These are phyloP conservation scores for Mortierella sp. DNA, from an alignment of 371 early-diverging fungal species.

Conservation along the genomic window DNA sequence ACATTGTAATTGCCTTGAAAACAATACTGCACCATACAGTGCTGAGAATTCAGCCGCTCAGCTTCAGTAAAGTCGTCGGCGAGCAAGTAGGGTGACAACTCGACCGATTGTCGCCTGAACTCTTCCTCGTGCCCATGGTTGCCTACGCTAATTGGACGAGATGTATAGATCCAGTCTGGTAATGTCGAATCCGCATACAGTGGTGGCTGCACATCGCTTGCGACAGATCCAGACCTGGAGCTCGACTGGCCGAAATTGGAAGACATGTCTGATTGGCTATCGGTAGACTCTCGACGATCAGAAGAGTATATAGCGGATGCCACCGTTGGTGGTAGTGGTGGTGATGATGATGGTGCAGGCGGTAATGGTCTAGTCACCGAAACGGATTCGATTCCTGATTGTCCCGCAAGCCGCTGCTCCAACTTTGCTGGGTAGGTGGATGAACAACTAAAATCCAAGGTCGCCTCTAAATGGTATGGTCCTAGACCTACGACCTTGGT, in stretches of 20 bases:
- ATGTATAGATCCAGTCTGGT: conserved; percentile 18
- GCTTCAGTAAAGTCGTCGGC: conserved; percentile 57
- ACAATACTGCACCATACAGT: conserved; percentile 28
- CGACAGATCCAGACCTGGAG: conserved; percentile 1
- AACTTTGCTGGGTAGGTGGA: neutral
- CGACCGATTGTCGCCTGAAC: conserved; percentile 54
- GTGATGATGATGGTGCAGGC: neutral
- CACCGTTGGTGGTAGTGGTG: neutral
- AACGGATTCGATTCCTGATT: neutral
- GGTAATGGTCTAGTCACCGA: neutral
- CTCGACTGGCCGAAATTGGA: conserved; percentile 1
- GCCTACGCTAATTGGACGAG: conserved; percentile 1
- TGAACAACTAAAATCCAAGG: neutral
- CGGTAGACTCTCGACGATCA: neutral
- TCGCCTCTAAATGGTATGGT: neutral
- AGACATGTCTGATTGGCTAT: conserved; percentile 6
- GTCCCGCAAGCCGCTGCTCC: neutral
- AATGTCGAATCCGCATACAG: neutral
- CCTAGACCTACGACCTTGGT: neutral
- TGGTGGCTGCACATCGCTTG: conserved; percentile 4
- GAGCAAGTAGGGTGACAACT: conserved; percentile 55
- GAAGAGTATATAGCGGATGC: neutral
- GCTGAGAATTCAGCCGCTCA: conserved; percentile 32
- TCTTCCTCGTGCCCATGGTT: conserved; percentile 58
- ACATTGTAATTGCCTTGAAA: conserved; percentile 36